phyloP scores from a whole-genome alignment of 2,329 filamentous ascomycete species.

The Lecanoromycetidae sp. region DNA sequence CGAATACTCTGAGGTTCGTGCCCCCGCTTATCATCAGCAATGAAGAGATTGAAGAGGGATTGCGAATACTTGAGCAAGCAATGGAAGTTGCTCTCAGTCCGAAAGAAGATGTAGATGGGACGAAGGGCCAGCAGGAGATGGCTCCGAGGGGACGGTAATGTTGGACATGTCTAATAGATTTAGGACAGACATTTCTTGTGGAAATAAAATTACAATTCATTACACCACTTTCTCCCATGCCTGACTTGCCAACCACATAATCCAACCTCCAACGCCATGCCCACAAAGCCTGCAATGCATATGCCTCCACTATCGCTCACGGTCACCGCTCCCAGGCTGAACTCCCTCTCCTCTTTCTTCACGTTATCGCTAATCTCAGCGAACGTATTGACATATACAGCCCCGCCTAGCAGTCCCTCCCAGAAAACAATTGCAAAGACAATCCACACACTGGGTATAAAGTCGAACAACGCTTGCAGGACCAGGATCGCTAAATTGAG shows the following conservation, averaged over 20 bases:
- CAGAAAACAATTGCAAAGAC: constrained; percentile 78
- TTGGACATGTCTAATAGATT: not conserved
- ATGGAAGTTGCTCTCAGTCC: constrained; percentile 42
- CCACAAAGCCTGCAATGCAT: constrained; percentile 71
- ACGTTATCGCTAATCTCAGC: constrained; percentile 84
- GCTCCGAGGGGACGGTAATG: constrained; percentile 15
- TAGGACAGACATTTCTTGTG: not conserved
- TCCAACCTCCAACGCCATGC: constrained; percentile 69
- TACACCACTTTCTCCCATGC: constrained; percentile 67
- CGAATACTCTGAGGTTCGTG: constrained; percentile 84
- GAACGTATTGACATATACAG: constrained; percentile 94
- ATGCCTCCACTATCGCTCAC: constrained; percentile 89
- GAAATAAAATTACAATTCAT: constrained; percentile 27
- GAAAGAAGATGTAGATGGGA: constrained; percentile 26
- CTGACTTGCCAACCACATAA: constrained; percentile 74
- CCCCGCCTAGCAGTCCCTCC: constrained; percentile 82
- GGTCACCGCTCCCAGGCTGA: constrained; percentile 77
- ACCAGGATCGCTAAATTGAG: constrained; percentile 63
- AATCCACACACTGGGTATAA: constrained; percentile 76
- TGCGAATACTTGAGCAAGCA: constrained; percentile 61
- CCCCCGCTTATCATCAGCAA: constrained; percentile 72
- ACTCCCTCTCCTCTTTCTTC: constrained; percentile 67
- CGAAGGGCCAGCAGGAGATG: constrained; percentile 36
- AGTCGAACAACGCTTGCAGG: constrained; percentile 64
- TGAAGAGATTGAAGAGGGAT: constrained; percentile 64